Conservation (phyloP, 805 yeast species). For the Suhomyces sp. region DNA sequence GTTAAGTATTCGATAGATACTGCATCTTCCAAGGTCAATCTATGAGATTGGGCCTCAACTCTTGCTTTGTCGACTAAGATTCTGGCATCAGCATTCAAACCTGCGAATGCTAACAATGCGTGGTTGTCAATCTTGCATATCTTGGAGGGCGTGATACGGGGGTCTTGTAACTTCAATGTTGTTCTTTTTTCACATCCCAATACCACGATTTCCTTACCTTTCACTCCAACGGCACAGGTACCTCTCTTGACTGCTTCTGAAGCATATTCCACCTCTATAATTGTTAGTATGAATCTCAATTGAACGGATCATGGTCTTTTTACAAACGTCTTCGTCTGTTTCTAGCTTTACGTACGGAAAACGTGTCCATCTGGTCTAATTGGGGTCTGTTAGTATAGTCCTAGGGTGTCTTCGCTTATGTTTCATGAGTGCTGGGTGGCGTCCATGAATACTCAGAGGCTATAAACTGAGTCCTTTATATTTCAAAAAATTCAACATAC, state of each 20-base stretch:
- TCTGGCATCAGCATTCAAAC: conserved; percentile 97
- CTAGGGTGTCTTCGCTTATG: no score
- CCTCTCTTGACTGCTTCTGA: conserved; percentile 97
- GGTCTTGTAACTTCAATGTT: conserved; percentile 91
- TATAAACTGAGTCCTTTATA: no score
- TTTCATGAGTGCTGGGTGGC: no score
- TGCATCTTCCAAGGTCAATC: conserved; percentile 91
- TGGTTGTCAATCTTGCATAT: conserved; percentile 90
- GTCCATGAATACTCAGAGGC: no score
- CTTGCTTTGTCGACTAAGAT: conserved; percentile 92
- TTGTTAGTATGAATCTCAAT: conserved; percentile 37
- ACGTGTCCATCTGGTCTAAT: conserved; percentile 98
- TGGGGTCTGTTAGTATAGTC: conserved; percentile 32
- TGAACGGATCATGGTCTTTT: no score
- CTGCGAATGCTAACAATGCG: conserved; percentile 91
- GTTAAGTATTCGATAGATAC: conserved; percentile 90
- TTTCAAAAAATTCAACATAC: conserved; percentile 52
- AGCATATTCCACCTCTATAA: conserved; percentile 88
- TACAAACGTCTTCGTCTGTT: no score
- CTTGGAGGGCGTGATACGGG: conserved; percentile 93
- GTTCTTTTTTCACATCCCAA: conserved; percentile 97
- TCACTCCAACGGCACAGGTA: conserved; percentile 96
- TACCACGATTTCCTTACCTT: conserved; percentile 85
- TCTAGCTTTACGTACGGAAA: conserved; percentile 59
- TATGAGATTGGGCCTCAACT: conserved; percentile 93